phyloP scores from a whole-genome alignment of 768 basidiomycete genomes.

The Coprinopsis marcescibilis region DNA sequence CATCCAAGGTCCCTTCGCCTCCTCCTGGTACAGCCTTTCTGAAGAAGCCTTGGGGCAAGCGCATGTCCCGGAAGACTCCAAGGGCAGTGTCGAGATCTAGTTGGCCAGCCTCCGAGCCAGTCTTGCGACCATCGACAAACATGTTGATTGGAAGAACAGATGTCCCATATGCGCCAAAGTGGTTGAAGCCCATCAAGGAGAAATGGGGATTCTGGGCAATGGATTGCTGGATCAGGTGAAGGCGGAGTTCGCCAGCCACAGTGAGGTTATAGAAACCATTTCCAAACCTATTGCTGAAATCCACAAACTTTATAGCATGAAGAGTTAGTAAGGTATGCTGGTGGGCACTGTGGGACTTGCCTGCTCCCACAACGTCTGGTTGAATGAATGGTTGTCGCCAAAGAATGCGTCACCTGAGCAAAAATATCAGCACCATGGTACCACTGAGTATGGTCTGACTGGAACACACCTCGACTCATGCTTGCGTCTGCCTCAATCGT shows the following conservation, averaged over 20 bases:
- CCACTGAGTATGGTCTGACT: too few relatives aligned
- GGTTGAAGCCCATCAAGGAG: conserved; percentile 11
- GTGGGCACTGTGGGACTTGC: too few relatives aligned
- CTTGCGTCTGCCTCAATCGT: conserved; percentile 17
- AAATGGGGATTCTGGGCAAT: conserved; percentile 16
- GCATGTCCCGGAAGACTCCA: conserved; percentile 14
- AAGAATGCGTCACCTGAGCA: conserved; percentile 14
- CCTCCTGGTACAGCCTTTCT: conserved; percentile 6
- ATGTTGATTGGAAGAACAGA: conserved; percentile 11
- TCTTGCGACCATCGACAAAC: conserved; percentile 16
- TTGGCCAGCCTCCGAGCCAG: conserved; percentile 3
- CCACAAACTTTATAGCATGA: conserved; percentile 13
- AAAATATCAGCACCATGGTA: too few relatives aligned
- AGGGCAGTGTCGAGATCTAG: conserved; percentile 13
- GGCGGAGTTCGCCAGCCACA: conserved; percentile 13
- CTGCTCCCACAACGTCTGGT: conserved; percentile 17
- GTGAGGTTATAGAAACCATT: conserved; percentile 15
- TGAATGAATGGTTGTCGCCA: conserved; percentile 18
- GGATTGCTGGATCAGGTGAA: conserved; percentile 13
- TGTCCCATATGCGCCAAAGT: conserved; percentile 13
- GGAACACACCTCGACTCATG: conserved; percentile 8
- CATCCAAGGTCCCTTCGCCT: background rate
- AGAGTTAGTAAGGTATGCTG: background rate
- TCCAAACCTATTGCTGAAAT: conserved; percentile 15
- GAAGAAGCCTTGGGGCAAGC: conserved; percentile 15